Evolutionary conservation across 768 basidiomycete genomes (phyloP).

Genomic region (Leccinum olivaceopallidum): DNA sequence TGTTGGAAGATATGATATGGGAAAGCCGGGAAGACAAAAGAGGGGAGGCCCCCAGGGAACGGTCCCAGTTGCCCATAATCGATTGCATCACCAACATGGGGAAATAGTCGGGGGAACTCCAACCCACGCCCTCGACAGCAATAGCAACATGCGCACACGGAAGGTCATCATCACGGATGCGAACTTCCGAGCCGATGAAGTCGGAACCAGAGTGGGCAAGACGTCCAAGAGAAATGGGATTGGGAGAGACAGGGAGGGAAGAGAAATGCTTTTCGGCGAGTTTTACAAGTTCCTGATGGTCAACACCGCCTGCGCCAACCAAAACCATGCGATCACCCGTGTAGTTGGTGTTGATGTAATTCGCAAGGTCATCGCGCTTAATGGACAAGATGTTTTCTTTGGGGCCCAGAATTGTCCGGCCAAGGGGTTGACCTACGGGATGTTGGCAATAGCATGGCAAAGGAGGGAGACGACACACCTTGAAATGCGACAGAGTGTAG

Average conservation of each 20-base stretch:
- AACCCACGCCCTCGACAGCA: conserved; percentile 96
- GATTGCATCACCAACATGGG: conserved; percentile 98
- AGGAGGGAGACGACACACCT: conserved; percentile 44
- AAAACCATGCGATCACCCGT: conserved; percentile 99
- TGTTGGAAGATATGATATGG: conserved; percentile 87
- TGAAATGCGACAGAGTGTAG: conserved; percentile 96
- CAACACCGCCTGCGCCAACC: conserved; percentile 94
- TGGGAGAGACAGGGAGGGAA: conserved; percentile 79
- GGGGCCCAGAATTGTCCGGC: conserved; percentile 96
- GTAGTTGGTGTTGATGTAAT: conserved; percentile 97
- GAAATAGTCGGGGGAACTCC: conserved; percentile 99
- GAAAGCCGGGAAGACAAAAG: conserved; percentile 90
- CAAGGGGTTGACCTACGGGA: conserved; percentile 82
- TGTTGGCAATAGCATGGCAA: conserved; percentile 9
- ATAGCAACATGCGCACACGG: conserved; percentile 92
- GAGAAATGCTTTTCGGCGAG: conserved; percentile 95
- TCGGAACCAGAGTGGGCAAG: conserved; percentile 71
- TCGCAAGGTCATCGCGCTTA: conserved; percentile 81
- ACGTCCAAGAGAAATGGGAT: conserved; percentile 87
- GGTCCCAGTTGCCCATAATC: conserved; percentile 99
- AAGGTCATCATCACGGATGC: conserved; percentile 89
- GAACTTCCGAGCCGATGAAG: conserved; percentile 94
- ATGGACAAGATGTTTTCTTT: conserved; percentile 96
- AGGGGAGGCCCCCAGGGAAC: conserved; percentile 87
- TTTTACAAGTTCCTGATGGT: conserved; percentile 89